Percentiles rank a stretch among this genome's conserved stretches.
Conservation (phyloP, 2,329 filamentous ascomycete species). For the Ophiostoma sp. region DNA sequence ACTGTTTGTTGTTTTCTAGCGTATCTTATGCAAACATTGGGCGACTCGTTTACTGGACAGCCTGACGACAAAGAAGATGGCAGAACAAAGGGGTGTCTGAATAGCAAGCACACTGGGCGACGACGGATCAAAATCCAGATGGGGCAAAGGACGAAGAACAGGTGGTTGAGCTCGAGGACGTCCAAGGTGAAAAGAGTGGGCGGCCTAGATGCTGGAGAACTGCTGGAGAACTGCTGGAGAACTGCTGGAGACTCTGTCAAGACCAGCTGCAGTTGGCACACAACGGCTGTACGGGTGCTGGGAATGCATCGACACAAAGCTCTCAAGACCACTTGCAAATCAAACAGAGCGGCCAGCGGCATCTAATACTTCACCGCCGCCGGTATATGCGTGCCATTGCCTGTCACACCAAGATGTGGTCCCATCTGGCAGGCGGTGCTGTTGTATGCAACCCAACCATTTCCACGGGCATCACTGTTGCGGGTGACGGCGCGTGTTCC, state of each 20-base stretch:
- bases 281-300: too few relatives aligned
- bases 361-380: background rate
- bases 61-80: background rate
- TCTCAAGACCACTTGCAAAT: background rate
- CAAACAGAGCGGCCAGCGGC: background rate
- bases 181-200: background rate
- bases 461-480: background rate
- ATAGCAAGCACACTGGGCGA: background rate
- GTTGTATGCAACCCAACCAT: slow-evolving; percentile 12
- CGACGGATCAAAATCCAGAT: too few relatives aligned
- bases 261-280: too few relatives aligned
- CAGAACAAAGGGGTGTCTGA: background rate
- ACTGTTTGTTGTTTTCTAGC: background rate
- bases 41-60: background rate
- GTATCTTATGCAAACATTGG: background rate
- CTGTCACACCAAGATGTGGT: background rate
- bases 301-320: background rate
- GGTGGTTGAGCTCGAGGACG: background rate
- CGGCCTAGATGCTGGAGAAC: background rate
- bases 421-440: background rate
- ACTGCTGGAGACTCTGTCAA: background rate
- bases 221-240: background rate
- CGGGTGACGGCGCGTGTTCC: slow-evolving; percentile 7
- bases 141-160: background rate
- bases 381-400: background rate